Conservation (phyloP, 306 rosid species). For the Corylus americana region DNA sequence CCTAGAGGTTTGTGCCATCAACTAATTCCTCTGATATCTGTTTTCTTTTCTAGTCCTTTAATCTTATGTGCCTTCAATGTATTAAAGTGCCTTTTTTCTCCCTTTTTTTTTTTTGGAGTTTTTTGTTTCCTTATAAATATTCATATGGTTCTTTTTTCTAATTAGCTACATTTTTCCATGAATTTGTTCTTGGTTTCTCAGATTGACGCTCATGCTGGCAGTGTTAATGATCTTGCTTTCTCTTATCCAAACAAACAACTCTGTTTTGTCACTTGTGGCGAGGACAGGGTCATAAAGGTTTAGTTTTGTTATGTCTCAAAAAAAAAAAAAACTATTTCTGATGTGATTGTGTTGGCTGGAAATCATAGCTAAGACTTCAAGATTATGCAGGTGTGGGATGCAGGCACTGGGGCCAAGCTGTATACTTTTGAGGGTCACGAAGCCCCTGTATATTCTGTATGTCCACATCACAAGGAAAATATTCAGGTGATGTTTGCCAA, state of each 20-base stretch:
- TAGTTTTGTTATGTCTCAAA: slow-evolving; percentile 25
- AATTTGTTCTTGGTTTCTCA: slow-evolving; percentile 37
- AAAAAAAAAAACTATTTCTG: slow-evolving; percentile 11
- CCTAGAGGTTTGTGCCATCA: slow-evolving; percentile 73
- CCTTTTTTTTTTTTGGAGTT: background rate
- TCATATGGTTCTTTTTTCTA: slow-evolving; percentile 18
- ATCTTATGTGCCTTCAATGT: slow-evolving; percentile 1
- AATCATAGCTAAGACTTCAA: slow-evolving; percentile 25
- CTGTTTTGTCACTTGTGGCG: slow-evolving; percentile 92
- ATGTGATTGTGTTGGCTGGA: slow-evolving; percentile 22
- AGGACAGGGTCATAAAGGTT: slow-evolving; percentile 96
- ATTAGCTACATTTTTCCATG: slow-evolving; percentile 21
- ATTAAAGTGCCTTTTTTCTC: background rate
- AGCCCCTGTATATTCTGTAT: slow-evolving; percentile 89
- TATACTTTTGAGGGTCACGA: slow-evolving; percentile 91
- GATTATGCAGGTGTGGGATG: slow-evolving; percentile 92
- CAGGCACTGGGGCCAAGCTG: slow-evolving; percentile 71
- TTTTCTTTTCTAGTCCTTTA: slow-evolving; percentile 19
- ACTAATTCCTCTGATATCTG: slow-evolving; percentile 13
- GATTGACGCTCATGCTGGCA: slow-evolving; percentile 97
- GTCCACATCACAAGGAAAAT: slow-evolving; percentile 96
- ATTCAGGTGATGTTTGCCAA: slow-evolving; percentile 66
- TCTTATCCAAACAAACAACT: slow-evolving; percentile 96
- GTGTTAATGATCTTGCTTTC: slow-evolving; percentile 97
- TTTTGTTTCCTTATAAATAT: background rate